Conservation (phyloP, 148 eudicot genomes). For the Rheum nobile region DNA sequence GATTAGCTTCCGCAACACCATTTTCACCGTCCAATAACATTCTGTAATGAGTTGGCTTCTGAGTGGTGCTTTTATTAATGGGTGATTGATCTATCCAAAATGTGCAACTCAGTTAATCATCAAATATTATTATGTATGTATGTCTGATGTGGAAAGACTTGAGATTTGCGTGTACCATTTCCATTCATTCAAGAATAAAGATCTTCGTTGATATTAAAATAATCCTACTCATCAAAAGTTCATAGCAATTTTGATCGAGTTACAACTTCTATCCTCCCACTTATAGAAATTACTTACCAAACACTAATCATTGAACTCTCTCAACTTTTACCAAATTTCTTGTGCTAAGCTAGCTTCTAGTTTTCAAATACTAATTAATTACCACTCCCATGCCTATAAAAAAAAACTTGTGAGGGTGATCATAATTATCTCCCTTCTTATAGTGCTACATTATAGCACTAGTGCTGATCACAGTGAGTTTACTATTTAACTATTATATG, state of each 20-base stretch:
- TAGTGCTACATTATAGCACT: background rate
- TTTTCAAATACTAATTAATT: background rate
- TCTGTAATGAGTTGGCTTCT: background rate
- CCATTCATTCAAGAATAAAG: background rate
- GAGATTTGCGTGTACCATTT: background rate
- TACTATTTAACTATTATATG: background rate
- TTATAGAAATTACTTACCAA: background rate
- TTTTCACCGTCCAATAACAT: background rate
- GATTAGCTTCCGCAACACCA: background rate
- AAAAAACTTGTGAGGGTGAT: background rate
- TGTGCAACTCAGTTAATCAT: background rate
- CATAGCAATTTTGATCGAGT: background rate
- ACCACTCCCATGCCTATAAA: background rate
- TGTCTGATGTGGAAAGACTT: background rate
- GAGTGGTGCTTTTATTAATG: background rate
- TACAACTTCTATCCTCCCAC: background rate
- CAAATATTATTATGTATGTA: background rate
- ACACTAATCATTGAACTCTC: background rate
- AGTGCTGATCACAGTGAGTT: background rate
- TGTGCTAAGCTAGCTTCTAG: conserved; percentile 1
- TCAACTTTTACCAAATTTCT: background rate
- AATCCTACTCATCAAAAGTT: background rate
- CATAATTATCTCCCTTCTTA: background rate
- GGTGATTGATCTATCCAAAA: background rate
- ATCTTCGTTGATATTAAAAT: background rate